Evolutionary conservation across 768 basidiomycete genomes (phyloP).

Genomic region (Mycena indigotica): DNA sequence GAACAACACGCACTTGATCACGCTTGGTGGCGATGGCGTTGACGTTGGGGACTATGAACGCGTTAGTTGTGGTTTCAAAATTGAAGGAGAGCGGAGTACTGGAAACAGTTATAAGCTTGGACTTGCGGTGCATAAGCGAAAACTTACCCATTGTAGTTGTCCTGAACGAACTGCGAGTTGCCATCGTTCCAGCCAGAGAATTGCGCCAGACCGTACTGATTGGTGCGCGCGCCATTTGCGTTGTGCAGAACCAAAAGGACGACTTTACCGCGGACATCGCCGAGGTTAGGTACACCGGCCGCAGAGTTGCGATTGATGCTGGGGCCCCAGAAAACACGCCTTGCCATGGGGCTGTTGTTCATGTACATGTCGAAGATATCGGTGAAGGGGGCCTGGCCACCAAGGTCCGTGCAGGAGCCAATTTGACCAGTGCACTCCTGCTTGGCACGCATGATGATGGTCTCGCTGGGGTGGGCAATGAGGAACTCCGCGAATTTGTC

Average conservation of each 20-base stretch:
- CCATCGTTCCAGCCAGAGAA: constrained; percentile 20
- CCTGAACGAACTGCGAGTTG: constrained; percentile 17
- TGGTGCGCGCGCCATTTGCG: constrained; percentile 8
- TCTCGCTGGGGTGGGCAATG: constrained; percentile 14
- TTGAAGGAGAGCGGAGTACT: too few relatives aligned
- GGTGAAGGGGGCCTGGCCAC: constrained; percentile 11
- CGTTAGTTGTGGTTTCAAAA: too few relatives aligned
- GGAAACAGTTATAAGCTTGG: too few relatives aligned
- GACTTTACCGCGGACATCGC: constrained; percentile 10
- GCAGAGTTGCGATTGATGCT: constrained; percentile 8
- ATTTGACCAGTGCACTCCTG: constrained; percentile 18
- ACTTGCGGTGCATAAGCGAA: too few relatives aligned
- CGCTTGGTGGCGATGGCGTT: constrained; percentile 20
- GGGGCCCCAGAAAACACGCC: neutral
- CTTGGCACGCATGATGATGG: constrained; percentile 16
- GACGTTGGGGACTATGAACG: constrained; percentile 11
- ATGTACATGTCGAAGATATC: constrained; percentile 19
- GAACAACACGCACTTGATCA: constrained; percentile 10
- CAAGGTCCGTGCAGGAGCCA: constrained; percentile 17
- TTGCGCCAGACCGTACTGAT: constrained; percentile 17
- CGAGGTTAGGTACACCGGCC: constrained; percentile 6
- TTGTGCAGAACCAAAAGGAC: constrained; percentile 12
- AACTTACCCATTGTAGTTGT: constrained; percentile 19
- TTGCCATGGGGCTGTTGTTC: constrained; percentile 10
- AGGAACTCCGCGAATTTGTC: constrained; percentile 15